phyloP scores from a whole-genome alignment of 164 flowering plant species.

The Umbilicus rupestris region DNA sequence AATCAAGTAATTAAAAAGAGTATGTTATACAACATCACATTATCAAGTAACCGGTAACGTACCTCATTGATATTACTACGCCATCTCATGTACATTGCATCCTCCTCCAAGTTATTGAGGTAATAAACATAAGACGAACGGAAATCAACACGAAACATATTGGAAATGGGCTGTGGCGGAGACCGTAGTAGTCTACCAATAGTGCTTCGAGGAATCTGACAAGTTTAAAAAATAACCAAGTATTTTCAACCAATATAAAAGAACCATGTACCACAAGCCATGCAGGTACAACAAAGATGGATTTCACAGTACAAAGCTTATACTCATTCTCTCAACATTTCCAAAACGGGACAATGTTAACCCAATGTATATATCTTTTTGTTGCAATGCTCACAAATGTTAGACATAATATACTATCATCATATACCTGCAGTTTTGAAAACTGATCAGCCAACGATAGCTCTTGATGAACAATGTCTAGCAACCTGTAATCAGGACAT shows the following conservation, averaged over 20 bases:
- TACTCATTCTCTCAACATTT: neutral
- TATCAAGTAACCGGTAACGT: neutral
- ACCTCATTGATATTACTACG: constrained; percentile 91
- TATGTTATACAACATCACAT: neutral
- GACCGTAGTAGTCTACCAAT: constrained; percentile 52
- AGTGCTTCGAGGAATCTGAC: constrained; percentile 62
- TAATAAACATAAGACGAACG: constrained; percentile 86
- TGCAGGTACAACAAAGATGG: neutral
- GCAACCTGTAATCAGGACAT: constrained; percentile 40
- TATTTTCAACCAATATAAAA: neutral
- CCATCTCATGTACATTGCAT: constrained; percentile 84
- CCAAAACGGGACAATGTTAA: neutral
- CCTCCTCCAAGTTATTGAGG: constrained; percentile 94
- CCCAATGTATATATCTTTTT: neutral
- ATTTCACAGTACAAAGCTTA: neutral
- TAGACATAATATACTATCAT: constrained; percentile 3
- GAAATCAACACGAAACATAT: constrained; percentile 67
- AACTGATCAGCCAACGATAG: constrained; percentile 79
- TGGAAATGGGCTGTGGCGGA: constrained; percentile 56
- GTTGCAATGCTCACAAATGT: neutral
- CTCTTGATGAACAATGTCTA: constrained; percentile 83
- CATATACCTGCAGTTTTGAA: constrained; percentile 62
- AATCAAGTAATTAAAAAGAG: neutral
- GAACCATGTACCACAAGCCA: neutral
- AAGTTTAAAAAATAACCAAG: neutral